A percentile compares a stretch with the other conserved stretches of the same genome.
Conservation (phyloP, 495 filamentous ascomycete genomes). For the Aspergillus coremiiformis region DNA sequence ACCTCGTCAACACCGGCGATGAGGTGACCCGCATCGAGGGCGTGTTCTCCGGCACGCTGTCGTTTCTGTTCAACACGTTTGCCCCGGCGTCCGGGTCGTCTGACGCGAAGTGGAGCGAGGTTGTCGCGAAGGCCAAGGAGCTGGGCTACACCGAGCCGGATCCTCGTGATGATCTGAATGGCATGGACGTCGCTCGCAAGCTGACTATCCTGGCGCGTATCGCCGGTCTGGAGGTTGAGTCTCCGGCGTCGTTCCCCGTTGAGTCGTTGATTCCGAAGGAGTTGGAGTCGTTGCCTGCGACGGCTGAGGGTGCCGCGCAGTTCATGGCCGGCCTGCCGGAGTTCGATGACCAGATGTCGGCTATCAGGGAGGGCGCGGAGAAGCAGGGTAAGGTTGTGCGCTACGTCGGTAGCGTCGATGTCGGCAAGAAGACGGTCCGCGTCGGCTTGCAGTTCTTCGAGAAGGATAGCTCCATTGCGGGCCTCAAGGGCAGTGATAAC, state of each 20-base stretch:
- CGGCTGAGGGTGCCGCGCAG: constrained; percentile 52
- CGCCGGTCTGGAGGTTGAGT: constrained; percentile 66
- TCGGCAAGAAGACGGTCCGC: constrained; percentile 64
- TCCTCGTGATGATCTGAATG: constrained; percentile 91
- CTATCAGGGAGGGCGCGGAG: constrained; percentile 67
- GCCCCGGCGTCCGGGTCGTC: constrained; percentile 59
- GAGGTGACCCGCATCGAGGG: constrained; percentile 83
- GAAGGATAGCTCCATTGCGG: constrained; percentile 76
- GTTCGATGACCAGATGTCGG: constrained; percentile 80
- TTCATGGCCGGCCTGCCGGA: constrained; percentile 70
- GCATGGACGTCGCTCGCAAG: constrained; percentile 93
- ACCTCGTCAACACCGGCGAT: constrained; percentile 85
- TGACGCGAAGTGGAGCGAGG: constrained; percentile 68
- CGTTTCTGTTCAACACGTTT: constrained; percentile 94
- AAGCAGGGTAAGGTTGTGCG: constrained; percentile 84
- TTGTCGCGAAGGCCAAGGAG: constrained; percentile 83
- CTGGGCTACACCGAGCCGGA: constrained; percentile 97
- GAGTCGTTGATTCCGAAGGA: constrained; percentile 82
- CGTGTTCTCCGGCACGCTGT: constrained; percentile 93
- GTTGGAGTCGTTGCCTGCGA: constrained; percentile 64
- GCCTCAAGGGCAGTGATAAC: constrained; percentile 93
- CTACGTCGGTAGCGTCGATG: constrained; percentile 89
- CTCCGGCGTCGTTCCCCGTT: constrained; percentile 79
- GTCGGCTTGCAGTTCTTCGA: constrained; percentile 87
- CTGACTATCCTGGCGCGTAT: constrained; percentile 86